phyloP scores from a whole-genome alignment of 2,329 filamentous ascomycete species.

The Ramularia endophylla region DNA sequence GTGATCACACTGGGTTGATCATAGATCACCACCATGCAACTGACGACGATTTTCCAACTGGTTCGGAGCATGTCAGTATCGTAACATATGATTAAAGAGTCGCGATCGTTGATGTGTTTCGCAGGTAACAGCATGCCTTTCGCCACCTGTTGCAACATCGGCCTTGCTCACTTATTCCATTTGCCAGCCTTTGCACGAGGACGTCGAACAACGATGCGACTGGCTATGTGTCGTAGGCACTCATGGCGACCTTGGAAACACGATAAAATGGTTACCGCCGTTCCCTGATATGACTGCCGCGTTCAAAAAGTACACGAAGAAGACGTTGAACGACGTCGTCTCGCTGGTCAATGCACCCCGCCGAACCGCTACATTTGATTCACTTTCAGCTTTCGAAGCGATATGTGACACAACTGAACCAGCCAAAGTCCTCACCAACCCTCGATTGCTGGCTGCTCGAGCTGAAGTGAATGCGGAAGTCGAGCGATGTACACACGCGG shows the following conservation, averaged over 20 bases:
- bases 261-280: slow-evolving; percentile 58
- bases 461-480: slow-evolving; percentile 57
- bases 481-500: slow-evolving; percentile 54
- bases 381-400: slow-evolving; percentile 55
- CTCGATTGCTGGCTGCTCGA: slow-evolving; percentile 48
- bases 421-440: slow-evolving; percentile 45
- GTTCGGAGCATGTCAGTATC: slow-evolving; percentile 41
- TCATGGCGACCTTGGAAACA: slow-evolving; percentile 60
- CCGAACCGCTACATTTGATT: slow-evolving; percentile 55
- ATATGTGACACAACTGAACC: slow-evolving; percentile 49
- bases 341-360: slow-evolving; percentile 61
- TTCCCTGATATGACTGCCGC: slow-evolving; percentile 60
- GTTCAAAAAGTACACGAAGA: slow-evolving; percentile 58
- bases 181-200: slow-evolving; percentile 51
- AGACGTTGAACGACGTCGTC: slow-evolving; percentile 56
- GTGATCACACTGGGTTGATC: slow-evolving; percentile 48
- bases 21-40: slow-evolving; percentile 59
- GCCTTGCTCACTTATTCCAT: slow-evolving; percentile 60
- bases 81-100: too few relatives aligned
- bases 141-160: slow-evolving; percentile 59
- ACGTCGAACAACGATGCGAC: slow-evolving; percentile 45
- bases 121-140: slow-evolving; percentile 54
- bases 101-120: too few relatives aligned
- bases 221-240: slow-evolving; percentile 59
- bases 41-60: slow-evolving; percentile 53